These are phyloP conservation scores for Backusella morwellensis DNA, from an alignment of 192 early-diverging fungal genomes.

Conservation along the genomic window DNA sequence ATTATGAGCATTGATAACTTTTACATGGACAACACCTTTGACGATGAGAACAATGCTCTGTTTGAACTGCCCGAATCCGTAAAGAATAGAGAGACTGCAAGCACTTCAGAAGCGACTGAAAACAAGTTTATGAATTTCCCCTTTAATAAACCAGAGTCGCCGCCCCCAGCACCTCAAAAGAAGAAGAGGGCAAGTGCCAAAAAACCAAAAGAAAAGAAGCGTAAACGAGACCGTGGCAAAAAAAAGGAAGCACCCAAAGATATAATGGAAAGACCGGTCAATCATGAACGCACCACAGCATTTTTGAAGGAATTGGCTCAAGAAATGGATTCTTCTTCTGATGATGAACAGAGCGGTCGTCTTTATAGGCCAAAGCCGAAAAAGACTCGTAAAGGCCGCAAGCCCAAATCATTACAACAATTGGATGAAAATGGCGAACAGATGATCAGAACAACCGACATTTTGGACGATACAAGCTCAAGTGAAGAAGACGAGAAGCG, in stretches of 20 bases:
- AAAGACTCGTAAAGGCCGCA: neutral
- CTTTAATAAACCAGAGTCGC: neutral
- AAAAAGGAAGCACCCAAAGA: neutral
- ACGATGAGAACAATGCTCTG: neutral
- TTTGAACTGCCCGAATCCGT: neutral
- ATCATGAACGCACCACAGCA: neutral
- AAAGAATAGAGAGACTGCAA: neutral
- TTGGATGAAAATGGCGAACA: conserved; percentile 8
- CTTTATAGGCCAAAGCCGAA: neutral
- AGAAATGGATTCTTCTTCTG: neutral
- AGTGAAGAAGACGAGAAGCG: neutral
- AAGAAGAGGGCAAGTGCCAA: neutral
- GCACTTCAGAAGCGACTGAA: neutral
- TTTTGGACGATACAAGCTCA: neutral
- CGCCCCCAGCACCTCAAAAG: neutral
- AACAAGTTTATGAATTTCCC: conserved; percentile 10
- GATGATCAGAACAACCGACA: neutral
- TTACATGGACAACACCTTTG: neutral
- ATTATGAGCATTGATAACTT: neutral
- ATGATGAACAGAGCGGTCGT: neutral
- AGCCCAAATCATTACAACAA: neutral
- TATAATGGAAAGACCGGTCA: neutral
- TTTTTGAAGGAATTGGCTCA: neutral
- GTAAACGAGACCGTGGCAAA: neutral
- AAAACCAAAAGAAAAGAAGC: neutral